Percentiles rank a stretch among this genome's conserved stretches.
phyloP scores from a whole-genome alignment of 345 rosid species.

The Dimocarpus longan region DNA sequence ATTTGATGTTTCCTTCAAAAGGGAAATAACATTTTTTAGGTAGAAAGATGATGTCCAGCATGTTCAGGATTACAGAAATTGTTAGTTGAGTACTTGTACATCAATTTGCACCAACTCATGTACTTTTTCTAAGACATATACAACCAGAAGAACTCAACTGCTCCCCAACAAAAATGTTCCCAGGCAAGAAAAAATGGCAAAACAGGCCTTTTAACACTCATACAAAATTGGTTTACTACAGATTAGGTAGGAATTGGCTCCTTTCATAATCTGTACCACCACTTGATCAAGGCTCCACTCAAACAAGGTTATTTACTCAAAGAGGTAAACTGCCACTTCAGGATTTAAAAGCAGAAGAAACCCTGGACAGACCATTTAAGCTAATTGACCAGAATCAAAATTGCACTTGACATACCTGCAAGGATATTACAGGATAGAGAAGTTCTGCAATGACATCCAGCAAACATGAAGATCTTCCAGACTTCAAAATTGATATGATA shows the following conservation, averaged over 20 bases:
- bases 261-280: neutral
- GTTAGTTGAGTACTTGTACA: slow-evolving; percentile 2
- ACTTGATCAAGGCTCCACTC: neutral
- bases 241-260: neutral
- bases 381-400: slow-evolving; percentile 1
- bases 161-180: neutral
- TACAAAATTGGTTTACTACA: neutral
- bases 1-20: slow-evolving; percentile 89
- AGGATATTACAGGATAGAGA: slow-evolving; percentile 82
- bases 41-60: slow-evolving; percentile 16
- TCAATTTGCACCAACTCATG: slow-evolving; percentile 14
- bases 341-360: neutral
- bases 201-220: neutral
- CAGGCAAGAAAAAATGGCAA: neutral
- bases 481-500: slow-evolving; percentile 79
- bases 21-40: slow-evolving; percentile 24
- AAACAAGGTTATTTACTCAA: neutral
- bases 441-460: slow-evolving; percentile 76
- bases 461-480: slow-evolving; percentile 92
- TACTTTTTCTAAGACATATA: neutral
- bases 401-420: slow-evolving; percentile 62
- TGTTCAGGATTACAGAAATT: neutral
- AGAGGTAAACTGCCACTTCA: neutral
- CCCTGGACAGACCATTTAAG: slow-evolving; percentile 1
- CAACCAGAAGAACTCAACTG: neutral